Evolutionary conservation across 805 yeast species (phyloP).

Genomic region (Myxozyma lipomycoides): DNA sequence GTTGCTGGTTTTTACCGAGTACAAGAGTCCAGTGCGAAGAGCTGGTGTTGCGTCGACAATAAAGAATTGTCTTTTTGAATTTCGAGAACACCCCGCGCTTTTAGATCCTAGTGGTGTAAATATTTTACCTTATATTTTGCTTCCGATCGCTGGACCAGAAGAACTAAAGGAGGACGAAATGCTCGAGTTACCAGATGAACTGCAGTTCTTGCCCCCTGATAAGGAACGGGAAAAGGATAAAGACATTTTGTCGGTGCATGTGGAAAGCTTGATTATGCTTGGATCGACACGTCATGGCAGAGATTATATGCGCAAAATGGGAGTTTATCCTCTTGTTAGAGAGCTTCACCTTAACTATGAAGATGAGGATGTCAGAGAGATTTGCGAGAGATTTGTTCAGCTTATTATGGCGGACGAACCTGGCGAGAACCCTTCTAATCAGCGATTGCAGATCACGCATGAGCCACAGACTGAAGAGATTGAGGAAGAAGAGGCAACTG

Average conservation of each 20-base stretch:
- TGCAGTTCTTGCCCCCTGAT: slow-evolving; percentile 72
- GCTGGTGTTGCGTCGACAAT: slow-evolving; percentile 91
- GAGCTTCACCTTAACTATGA: slow-evolving; percentile 54
- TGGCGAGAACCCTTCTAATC: slow-evolving; percentile 44
- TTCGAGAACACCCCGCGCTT: slow-evolving; percentile 58
- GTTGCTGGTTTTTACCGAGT: slow-evolving; percentile 75
- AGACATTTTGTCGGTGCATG: slow-evolving; percentile 60
- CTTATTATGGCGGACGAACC: slow-evolving; percentile 67
- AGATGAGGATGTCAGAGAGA: slow-evolving; percentile 52
- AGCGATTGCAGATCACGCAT: slow-evolving; percentile 46
- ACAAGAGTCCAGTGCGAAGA: slow-evolving; percentile 71
- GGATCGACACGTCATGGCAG: slow-evolving; percentile 73
- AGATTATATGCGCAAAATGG: slow-evolving; percentile 70
- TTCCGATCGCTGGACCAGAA: slow-evolving; percentile 76
- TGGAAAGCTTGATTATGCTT: slow-evolving; percentile 74
- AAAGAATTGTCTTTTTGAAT: slow-evolving; percentile 81
- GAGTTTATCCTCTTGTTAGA: slow-evolving; percentile 81
- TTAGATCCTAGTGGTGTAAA: slow-evolving; percentile 62
- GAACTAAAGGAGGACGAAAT: slow-evolving; percentile 79
- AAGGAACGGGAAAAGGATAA: slow-evolving; percentile 70
- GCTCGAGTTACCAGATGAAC: slow-evolving; percentile 81
- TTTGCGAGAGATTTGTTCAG: slow-evolving; percentile 82
- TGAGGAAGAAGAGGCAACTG: slow-evolving; percentile 38
- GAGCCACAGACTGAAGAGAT: slow-evolving; percentile 42
- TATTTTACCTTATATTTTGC: slow-evolving; percentile 71